Percentiles rank a stretch among this genome's conserved stretches.
Evolutionary conservation across 2,329 filamentous ascomycete genomes (phyloP).

Genomic region (Fusarium coicis): DNA sequence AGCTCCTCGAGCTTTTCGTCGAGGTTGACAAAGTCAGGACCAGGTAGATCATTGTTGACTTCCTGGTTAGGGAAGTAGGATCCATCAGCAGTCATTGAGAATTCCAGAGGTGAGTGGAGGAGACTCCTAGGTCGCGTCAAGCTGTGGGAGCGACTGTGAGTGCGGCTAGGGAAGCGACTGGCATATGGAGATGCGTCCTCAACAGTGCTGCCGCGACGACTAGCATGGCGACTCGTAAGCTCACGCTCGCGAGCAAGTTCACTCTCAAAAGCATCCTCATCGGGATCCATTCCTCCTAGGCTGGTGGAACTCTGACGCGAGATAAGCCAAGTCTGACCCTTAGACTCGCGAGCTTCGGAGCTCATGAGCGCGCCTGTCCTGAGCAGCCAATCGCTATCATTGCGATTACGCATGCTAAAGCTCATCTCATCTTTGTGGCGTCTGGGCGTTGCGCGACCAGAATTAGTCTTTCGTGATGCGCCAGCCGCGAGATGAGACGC

Average conservation of each 20-base stretch:
- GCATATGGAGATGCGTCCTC: constrained; percentile 49
- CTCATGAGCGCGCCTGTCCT: constrained; percentile 71
- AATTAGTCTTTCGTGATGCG: constrained; percentile 37
- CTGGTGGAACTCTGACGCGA: constrained; percentile 73
- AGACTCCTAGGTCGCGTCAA: constrained; percentile 50
- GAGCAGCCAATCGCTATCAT: constrained; percentile 73
- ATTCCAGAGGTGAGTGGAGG: constrained; percentile 58
- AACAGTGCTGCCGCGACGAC: constrained; percentile 59
- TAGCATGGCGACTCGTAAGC: constrained; percentile 58
- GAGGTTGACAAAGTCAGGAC: constrained; percentile 72
- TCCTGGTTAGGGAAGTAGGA: constrained; percentile 41
- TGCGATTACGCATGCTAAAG: constrained; percentile 50
- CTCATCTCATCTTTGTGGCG: constrained; percentile 47
- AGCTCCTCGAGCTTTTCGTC: constrained; percentile 68
- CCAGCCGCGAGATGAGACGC: constrained; percentile 62
- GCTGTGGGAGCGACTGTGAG: constrained; percentile 51
- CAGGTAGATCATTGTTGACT: constrained; percentile 53
- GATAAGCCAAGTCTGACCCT: constrained; percentile 76
- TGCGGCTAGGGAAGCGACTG: constrained; percentile 62
- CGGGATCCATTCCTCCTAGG: constrained; percentile 63
- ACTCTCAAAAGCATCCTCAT: constrained; percentile 64
- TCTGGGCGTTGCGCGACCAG: constrained; percentile 51
- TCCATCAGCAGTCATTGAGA: constrained; percentile 40
- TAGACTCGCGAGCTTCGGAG: constrained; percentile 71
- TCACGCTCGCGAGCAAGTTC: constrained; percentile 63